These are phyloP conservation scores for Rubus idaeus DNA, from an alignment of 306 rosid species.

Conservation along the genomic window DNA sequence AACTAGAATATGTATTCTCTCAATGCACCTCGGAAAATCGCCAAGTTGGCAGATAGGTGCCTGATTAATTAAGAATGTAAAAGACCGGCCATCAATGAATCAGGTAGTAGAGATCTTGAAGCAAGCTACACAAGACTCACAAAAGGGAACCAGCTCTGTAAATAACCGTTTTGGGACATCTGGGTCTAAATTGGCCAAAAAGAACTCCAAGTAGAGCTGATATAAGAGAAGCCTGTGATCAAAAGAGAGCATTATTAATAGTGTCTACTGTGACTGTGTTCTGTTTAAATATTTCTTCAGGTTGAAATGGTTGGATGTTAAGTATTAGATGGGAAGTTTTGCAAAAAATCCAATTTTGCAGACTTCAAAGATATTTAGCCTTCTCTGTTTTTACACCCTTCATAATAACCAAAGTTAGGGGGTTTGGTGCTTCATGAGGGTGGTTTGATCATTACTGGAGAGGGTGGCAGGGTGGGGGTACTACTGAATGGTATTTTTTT, in stretches of 20 bases:
- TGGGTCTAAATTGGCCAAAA: constrained; percentile 34
- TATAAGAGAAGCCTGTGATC: background rate
- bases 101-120: constrained; percentile 62
- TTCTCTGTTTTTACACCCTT: background rate
- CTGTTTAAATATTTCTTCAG: background rate
- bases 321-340: background rate
- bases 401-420: background rate
- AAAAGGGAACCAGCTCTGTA: constrained; percentile 30
- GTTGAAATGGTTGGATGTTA: background rate
- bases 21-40: constrained; percentile 52
- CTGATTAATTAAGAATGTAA: constrained; percentile 73
- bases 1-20: constrained; percentile 25
- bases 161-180: constrained; percentile 29
- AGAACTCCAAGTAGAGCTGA: constrained; percentile 35
- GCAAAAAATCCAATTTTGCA: background rate
- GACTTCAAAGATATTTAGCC: background rate
- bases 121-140: constrained; percentile 59
- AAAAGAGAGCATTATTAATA: background rate
- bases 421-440: background rate
- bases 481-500: background rate
- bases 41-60: constrained; percentile 78
- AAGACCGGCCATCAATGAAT: constrained; percentile 79
- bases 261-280: background rate
- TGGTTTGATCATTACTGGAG: background rate
- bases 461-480: background rate